Evolutionary conservation across 164 flowering plant species (phyloP), one percentile per base, ranked within the genome.

Genomic region (Cinnamomum chago): DNA sequence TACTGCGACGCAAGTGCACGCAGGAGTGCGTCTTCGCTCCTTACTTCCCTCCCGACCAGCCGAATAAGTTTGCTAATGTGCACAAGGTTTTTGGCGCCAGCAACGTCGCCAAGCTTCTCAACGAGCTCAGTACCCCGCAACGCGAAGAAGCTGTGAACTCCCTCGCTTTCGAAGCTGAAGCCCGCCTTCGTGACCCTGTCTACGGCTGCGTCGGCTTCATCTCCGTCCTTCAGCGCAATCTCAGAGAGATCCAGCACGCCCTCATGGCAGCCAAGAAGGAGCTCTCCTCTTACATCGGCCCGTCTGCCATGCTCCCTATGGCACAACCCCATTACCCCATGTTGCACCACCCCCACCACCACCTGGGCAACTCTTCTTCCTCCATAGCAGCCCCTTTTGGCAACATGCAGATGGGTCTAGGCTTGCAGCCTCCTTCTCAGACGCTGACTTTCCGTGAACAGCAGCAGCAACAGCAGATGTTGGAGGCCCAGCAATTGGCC

Each of bases 401-500:
- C 6, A 58, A 55, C 35, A 24, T 40, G 5, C 18, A 40, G 40
- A 28, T 58, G 64, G 73, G 73, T 5, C 20, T 10, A 2, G 73
- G 50, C 2, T 3, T 69, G 25, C 71, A 22, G 55, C 22, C 50
- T 33, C 2, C 55, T 35, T 52, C 27, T 52, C 71, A 69, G 18
- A 18, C 65, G 15, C 27, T 12, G 24, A 68, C 47, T 40, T 40
- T 40, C 47, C 47, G 47, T 11, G 47, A 40, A 9, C 47, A 40
- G 47, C 40, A 33, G 20, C 76, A 69, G 30, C 51, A 68, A 23
- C 88, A 87, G 79, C 68, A 81, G 23, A 66, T 82, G 23, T 85
- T 79, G 73, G 84, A 85, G 18, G 84, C 85, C 62, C 86, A 85
- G 20, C 22, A 81, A 50, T 82, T 83, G 1, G 86, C 78, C 33